A percentile compares a stretch with the other conserved stretches of the same genome.
These are phyloP conservation scores for Candida boleticola DNA, from an alignment of 805 yeast genomes.

Conservation along the genomic window DNA sequence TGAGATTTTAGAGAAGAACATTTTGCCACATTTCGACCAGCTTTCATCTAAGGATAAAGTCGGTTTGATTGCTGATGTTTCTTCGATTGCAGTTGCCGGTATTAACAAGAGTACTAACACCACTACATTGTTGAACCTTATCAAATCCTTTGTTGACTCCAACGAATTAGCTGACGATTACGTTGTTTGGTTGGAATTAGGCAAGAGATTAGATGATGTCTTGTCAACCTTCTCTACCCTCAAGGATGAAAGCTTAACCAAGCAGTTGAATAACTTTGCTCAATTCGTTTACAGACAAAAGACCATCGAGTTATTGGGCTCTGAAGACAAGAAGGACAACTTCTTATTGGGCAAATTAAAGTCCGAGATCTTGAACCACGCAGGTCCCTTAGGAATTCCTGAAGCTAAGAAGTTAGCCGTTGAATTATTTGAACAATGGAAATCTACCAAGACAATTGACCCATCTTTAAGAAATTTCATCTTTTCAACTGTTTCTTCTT, in stretches of 20 bases:
- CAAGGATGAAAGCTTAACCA: conserved; percentile 18
- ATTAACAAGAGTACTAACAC: conserved; percentile 30
- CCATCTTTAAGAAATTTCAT: conserved; percentile 46
- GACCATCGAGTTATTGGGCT: conserved; percentile 22
- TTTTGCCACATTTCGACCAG: conserved; percentile 34
- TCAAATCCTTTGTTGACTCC: conserved; percentile 27
- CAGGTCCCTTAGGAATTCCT: conserved; percentile 39
- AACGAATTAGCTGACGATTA: conserved; percentile 33
- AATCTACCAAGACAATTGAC: conserved; percentile 25
- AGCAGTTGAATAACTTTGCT: conserved; percentile 30
- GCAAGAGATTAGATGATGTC: conserved; percentile 37
- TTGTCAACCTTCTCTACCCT: conserved; percentile 32
- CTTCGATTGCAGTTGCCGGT: conserved; percentile 50
- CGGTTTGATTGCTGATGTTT: conserved; percentile 53
- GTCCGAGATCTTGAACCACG: conserved; percentile 36
- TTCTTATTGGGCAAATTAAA: conserved; percentile 29
- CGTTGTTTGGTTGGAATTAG: conserved; percentile 56
- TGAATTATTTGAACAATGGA: conserved; percentile 26
- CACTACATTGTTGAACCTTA: conserved; percentile 43
- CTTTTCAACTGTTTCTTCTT: conserved; percentile 41
- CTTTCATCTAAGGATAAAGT: conserved; percentile 50
- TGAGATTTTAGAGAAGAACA: conserved; percentile 35
- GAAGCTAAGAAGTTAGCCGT: conserved; percentile 36
- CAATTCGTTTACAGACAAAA: conserved; percentile 28
- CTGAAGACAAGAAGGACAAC: conserved; percentile 12